These are phyloP conservation scores for Trichaptum fuscoviolaceum DNA, from an alignment of 768 basidiomycete species.

Conservation along the genomic window DNA sequence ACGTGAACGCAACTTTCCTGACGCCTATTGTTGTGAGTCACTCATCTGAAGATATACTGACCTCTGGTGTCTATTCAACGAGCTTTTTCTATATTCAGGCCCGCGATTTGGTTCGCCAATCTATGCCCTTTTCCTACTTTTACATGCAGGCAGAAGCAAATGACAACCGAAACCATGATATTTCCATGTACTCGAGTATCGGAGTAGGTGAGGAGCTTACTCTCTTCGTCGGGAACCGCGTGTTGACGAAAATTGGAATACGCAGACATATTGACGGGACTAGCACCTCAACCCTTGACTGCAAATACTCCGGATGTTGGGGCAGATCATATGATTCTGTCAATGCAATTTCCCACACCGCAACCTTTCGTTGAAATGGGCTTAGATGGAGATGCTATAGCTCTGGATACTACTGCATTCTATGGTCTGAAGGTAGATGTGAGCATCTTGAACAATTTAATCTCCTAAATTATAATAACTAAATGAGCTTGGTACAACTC, in stretches of 20 bases:
- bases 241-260: slow-evolving; percentile 9
- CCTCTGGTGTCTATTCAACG: background rate
- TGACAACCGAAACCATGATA: slow-evolving; percentile 22
- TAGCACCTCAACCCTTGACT: slow-evolving; percentile 10
- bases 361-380: background rate
- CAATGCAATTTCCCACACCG: background rate
- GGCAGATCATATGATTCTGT: background rate
- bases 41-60: background rate
- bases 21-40: slow-evolving; percentile 11
- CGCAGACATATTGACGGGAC: slow-evolving; percentile 11
- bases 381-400: background rate
- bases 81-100: background rate
- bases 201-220: slow-evolving; percentile 19
- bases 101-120: slow-evolving; percentile 21
- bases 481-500: background rate
- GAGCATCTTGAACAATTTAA: slow-evolving; percentile 3
- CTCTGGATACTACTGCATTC: slow-evolving; percentile 4
- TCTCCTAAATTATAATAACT: background rate
- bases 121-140: slow-evolving; percentile 29
- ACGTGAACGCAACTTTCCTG: slow-evolving; percentile 14
- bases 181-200: slow-evolving; percentile 27
- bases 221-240: slow-evolving; percentile 11
- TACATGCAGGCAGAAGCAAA: slow-evolving; percentile 17
- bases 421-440: slow-evolving; percentile 4
- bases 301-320: slow-evolving; percentile 7